phyloP scores from a whole-genome alignment of 805 yeast genomes.

The Scheffersomyces lignosus region DNA sequence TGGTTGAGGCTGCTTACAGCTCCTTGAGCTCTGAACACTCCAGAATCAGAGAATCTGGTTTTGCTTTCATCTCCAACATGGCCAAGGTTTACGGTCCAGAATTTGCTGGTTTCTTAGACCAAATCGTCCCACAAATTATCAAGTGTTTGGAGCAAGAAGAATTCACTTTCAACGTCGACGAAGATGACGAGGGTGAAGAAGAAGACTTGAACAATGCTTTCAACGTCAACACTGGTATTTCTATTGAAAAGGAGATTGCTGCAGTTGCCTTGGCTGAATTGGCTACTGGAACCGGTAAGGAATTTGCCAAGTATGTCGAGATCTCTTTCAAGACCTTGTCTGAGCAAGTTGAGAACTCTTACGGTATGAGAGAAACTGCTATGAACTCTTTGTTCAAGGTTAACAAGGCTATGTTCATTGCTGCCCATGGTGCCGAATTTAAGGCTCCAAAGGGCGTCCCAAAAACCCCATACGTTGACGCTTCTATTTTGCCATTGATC shows the following conservation, averaged over 20 bases:
- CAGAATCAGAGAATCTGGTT: slow-evolving; percentile 91
- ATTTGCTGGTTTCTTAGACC: slow-evolving; percentile 81
- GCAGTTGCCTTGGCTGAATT: slow-evolving; percentile 85
- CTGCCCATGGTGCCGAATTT: slow-evolving; percentile 47
- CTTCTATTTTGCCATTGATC: slow-evolving; percentile 57
- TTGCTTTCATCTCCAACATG: slow-evolving; percentile 88
- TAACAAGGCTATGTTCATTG: slow-evolving; percentile 64
- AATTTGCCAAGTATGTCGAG: slow-evolving; percentile 77
- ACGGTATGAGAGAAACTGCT: slow-evolving; percentile 89
- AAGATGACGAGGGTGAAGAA: slow-evolving; percentile 54
- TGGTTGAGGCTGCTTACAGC: slow-evolving; percentile 82
- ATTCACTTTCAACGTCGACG: slow-evolving; percentile 64
- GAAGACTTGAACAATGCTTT: slow-evolving; percentile 70
- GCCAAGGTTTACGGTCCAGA: slow-evolving; percentile 93
- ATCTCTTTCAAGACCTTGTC: slow-evolving; percentile 60
- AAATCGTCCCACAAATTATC: slow-evolving; percentile 80
- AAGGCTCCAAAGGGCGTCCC: slow-evolving; percentile 66
- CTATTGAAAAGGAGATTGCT: slow-evolving; percentile 96
- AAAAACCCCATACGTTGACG: slow-evolving; percentile 58
- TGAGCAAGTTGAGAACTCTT: slow-evolving; percentile 80
- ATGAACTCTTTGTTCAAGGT: slow-evolving; percentile 81
- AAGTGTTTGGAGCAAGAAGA: slow-evolving; percentile 86
- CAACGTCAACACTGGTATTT: slow-evolving; percentile 90
- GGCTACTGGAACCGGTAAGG: slow-evolving; percentile 81
- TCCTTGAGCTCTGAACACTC: slow-evolving; percentile 76